Percentiles rank a stretch among this genome's conserved stretches.
Conservation (phyloP, 805 yeast species). For the Yarrowia sp. region DNA sequence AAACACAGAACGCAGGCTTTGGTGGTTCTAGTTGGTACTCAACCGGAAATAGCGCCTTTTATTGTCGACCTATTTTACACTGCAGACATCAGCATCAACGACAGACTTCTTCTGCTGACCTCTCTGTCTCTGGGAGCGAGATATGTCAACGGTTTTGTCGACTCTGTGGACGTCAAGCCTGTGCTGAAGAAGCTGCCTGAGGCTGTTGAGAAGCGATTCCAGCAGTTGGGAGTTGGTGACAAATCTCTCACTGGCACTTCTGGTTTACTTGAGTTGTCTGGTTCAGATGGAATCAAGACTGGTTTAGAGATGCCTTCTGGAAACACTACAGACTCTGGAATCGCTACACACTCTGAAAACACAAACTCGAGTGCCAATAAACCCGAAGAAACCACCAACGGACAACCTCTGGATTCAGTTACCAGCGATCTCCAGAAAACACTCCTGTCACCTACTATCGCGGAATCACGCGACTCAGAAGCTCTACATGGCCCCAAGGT, state of each 20-base stretch:
- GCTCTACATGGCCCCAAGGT: constrained; percentile 35
- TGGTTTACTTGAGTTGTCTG: too few species aligned
- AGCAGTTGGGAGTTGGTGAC: constrained; percentile 28
- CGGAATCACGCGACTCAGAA: constrained; percentile 31
- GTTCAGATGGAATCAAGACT: too few species aligned
- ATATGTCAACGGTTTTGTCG: constrained; percentile 59
- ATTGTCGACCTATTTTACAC: constrained; percentile 49
- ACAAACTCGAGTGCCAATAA: too few species aligned
- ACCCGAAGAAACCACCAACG: not conserved
- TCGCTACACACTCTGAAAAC: too few species aligned
- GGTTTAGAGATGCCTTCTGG: too few species aligned
- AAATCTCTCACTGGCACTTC: constrained; percentile 16
- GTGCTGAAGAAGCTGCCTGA: constrained; percentile 50
- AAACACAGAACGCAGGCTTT: constrained; percentile 61
- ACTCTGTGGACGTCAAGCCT: constrained; percentile 36
- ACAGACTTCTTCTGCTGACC: constrained; percentile 66
- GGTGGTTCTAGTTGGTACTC: constrained; percentile 59
- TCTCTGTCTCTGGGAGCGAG: constrained; percentile 69
- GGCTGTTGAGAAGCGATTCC: constrained; percentile 45
- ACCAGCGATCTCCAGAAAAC: constrained; percentile 32
- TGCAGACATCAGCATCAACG: constrained; percentile 81
- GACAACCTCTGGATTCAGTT: constrained; percentile 27
- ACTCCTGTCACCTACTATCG: constrained; percentile 32
- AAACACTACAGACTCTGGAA: too few species aligned
- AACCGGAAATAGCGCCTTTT: constrained; percentile 44